Evolutionary conservation across 1,139 yeast species (phyloP), one percentile per base, ranked within the genome.

Genomic region (Suhomyces bokatorum): DNA sequence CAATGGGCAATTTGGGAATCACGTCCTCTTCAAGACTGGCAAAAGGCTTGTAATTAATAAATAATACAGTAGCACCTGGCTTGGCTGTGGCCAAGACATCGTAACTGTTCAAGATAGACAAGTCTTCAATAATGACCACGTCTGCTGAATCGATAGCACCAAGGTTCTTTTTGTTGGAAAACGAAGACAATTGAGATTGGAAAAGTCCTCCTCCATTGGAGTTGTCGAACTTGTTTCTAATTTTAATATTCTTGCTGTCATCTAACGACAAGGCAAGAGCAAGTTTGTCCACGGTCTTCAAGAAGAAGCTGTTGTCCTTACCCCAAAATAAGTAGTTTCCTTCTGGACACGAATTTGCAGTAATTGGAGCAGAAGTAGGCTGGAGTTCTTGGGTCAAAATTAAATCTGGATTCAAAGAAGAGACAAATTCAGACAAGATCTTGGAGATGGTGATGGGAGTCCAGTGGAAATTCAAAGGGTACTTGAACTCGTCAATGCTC

Each of bases 181-280:
- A 63, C 11, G 83, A 72, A 16, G 76, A 70, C 46, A 90, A 65
- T 60, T 87, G 91, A n/a, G 91, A 77, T 63, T 86, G 89, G 63
- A 85, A 82, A n/a, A 81, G 63, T 51, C 97, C 97, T 33, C 95
- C 95, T 32, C 93, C 95, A 37, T 77, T 77, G 20, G 79, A 68
- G 60, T 87, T 89, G 63, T 91, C 96, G 57, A 72, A 89, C 56
- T 78, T 80, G 44, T 84, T 78, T 63, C 87, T 75, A 60, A 80
- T 76, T 47, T 76, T 68, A 50, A 87, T 76, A 28, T 67, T 61
- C 49, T 79, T 73, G 44, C 73, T 62, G 48, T 80, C 78, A 56
- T 83, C 89, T 58, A 87, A 73, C 3, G 95, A 83, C 52, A 88
- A 74, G 16, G 90, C 74, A 50, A 83, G 85, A 0, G 93, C 86